Conservation (phyloP, 768 basidiomycete genomes). For the Panaeolus papilionaceus region DNA sequence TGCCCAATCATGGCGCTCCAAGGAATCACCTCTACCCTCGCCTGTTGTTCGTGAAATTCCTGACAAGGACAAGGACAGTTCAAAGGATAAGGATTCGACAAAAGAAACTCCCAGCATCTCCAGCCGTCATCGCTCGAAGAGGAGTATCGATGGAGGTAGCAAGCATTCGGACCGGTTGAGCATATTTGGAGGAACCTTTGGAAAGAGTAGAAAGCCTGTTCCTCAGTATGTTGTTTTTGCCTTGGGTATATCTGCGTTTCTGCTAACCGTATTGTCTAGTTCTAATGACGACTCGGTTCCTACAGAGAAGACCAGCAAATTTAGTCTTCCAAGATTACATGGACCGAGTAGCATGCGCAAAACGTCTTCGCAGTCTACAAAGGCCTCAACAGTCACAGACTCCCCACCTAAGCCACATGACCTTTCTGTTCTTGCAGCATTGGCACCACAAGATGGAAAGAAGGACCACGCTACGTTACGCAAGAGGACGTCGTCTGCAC, state of each 20-base stretch:
- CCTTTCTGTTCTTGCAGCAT: slow-evolving; percentile 25
- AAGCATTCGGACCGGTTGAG: slow-evolving; percentile 70
- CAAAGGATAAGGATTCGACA: slow-evolving; percentile 31
- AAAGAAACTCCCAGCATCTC: slow-evolving; percentile 41
- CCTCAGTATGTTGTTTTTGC: slow-evolving; percentile 58
- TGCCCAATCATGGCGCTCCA: slow-evolving; percentile 18
- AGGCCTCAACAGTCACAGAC: slow-evolving; percentile 40
- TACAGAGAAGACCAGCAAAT: slow-evolving; percentile 50
- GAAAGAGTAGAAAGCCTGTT: slow-evolving; percentile 80
- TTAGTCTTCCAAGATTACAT: slow-evolving; percentile 57
- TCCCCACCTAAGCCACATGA: slow-evolving; percentile 29
- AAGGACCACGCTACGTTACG: slow-evolving; percentile 45
- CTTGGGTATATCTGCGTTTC: background rate
- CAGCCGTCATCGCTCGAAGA: slow-evolving; percentile 51
- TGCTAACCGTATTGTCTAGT: slow-evolving; percentile 16
- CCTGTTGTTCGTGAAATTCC: slow-evolving; percentile 33
- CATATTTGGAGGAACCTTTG: slow-evolving; percentile 78
- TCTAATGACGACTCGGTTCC: slow-evolving; percentile 34
- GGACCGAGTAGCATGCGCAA: slow-evolving; percentile 45
- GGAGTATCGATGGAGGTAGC: slow-evolving; percentile 49
- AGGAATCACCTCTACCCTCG: slow-evolving; percentile 34
- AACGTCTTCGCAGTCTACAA: slow-evolving; percentile 46
- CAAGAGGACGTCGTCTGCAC: slow-evolving; percentile 57
- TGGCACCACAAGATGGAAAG: slow-evolving; percentile 20
- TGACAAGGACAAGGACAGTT: slow-evolving; percentile 36